Percentiles rank a stretch among this genome's conserved stretches.
Evolutionary conservation across 2,329 filamentous ascomycete genomes (phyloP).

Genomic region (Microcera coccophila): DNA sequence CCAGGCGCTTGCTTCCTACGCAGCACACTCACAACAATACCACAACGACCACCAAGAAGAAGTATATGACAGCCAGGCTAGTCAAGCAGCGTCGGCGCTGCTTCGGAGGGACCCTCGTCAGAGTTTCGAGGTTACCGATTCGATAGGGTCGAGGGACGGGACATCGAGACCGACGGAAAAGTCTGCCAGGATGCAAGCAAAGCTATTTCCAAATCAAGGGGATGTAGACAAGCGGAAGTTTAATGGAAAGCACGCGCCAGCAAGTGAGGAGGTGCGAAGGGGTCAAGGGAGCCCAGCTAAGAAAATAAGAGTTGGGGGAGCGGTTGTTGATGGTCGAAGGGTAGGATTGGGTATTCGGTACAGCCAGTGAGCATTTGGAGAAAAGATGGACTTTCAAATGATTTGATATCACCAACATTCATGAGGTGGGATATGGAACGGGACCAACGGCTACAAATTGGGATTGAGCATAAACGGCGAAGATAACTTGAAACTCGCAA

Average conservation of each 20-base stretch:
- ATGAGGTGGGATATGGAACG: neutral
- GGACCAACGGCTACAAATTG: neutral
- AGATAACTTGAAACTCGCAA: too few relatives aligned
- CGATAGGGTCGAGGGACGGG: conserved; percentile 41
- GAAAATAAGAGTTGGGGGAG: conserved; percentile 44
- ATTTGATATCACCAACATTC: too few relatives aligned
- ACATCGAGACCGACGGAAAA: conserved; percentile 43
- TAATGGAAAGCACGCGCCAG: conserved; percentile 27
- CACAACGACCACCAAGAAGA: conserved; percentile 46
- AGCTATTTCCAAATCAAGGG: conserved; percentile 43
- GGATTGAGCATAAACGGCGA: neutral
- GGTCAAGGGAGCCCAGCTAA: conserved; percentile 47
- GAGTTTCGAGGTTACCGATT: conserved; percentile 49
- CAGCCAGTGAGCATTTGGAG: conserved; percentile 25
- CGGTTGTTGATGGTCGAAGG: conserved; percentile 35
- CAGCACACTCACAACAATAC: conserved; percentile 20
- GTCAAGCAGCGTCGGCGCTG: conserved; percentile 72
- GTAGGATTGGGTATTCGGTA: conserved; percentile 55
- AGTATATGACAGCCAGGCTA: conserved; percentile 70
- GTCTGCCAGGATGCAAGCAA: conserved; percentile 49
- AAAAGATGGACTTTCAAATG: too few relatives aligned
- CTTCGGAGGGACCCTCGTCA: conserved; percentile 57
- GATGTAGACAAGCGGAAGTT: conserved; percentile 52
- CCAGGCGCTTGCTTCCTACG: conserved; percentile 28
- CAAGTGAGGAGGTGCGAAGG: conserved; percentile 32